These are phyloP conservation scores for Mesembryanthemum crystallinum DNA, from an alignment of 148 eudicot species.

Conservation along the genomic window DNA sequence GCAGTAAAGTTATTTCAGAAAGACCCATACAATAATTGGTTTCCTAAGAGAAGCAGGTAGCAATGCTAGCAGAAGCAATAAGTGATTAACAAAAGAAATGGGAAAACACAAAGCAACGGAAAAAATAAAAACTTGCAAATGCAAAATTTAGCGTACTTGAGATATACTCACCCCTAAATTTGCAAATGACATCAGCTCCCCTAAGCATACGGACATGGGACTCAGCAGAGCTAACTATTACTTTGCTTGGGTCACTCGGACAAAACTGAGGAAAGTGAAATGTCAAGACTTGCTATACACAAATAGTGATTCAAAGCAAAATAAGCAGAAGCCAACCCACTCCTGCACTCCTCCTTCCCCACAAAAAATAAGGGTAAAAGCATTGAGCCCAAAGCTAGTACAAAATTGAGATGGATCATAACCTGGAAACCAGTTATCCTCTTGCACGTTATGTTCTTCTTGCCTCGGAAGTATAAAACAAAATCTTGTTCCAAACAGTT, in stretches of 20 bases:
- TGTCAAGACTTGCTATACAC: too few species aligned
- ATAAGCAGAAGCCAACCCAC: background rate
- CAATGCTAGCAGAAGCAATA: background rate
- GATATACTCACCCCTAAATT: conserved; percentile 52
- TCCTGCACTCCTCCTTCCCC: background rate
- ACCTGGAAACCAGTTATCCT: conserved; percentile 83
- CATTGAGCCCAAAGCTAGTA: background rate
- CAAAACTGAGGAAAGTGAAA: conserved; percentile 46
- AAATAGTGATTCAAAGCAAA: background rate
- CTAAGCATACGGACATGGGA: conserved; percentile 60
- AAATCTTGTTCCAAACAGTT: conserved; percentile 35
- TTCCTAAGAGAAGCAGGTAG: background rate
- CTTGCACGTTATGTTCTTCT: conserved; percentile 55
- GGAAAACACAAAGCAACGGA: background rate
- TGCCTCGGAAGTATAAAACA: conserved; percentile 41
- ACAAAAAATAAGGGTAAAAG: background rate
- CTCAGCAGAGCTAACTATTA: conserved; percentile 74
- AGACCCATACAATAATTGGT: too few species aligned
- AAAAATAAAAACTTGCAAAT: background rate
- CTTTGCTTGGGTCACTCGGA: conserved; percentile 58
- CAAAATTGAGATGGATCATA: background rate
- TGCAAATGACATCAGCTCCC: conserved; percentile 49
- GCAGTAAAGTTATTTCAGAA: too few species aligned
- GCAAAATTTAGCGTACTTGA: background rate
- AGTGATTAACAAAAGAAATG: background rate